A percentile compares a stretch with the other conserved stretches of the same genome.
Evolutionary conservation across 1,284 basidiomycete genomes (phyloP).

Genomic region (Lentinula novae-zelandiae): DNA sequence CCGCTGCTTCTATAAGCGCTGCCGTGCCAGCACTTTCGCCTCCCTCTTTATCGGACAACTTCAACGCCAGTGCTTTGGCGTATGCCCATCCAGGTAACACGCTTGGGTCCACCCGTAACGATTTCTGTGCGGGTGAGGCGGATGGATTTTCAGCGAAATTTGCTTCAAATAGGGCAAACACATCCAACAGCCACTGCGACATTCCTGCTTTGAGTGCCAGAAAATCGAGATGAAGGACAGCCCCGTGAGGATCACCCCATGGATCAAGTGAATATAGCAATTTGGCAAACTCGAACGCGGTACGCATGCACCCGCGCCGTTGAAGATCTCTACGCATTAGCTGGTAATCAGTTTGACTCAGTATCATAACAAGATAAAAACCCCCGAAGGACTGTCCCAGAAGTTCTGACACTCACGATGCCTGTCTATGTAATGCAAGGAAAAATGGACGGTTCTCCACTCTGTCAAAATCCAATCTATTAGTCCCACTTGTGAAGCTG

Average conservation of each 20-base stretch:
- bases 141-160: slow-evolving; percentile 20
- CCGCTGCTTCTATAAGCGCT: slow-evolving; percentile 70
- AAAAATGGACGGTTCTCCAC: slow-evolving; percentile 87
- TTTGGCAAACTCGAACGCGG: slow-evolving; percentile 85
- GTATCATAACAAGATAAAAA: not conserved
- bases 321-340: slow-evolving; percentile 62
- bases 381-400: not conserved
- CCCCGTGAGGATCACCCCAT: slow-evolving; percentile 81
- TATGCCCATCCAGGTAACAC: slow-evolving; percentile 80
- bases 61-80: slow-evolving; percentile 70
- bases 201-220: slow-evolving; percentile 80
- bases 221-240: slow-evolving; percentile 80
- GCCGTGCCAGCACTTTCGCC: slow-evolving; percentile 55
- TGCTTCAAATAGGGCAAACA: slow-evolving; percentile 58
- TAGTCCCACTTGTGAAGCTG: slow-evolving; percentile 74
- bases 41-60: slow-evolving; percentile 54
- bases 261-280: slow-evolving; percentile 82
- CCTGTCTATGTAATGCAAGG: slow-evolving; percentile 75
- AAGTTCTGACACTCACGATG: slow-evolving; percentile 47
- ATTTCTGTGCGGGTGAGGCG: slow-evolving; percentile 19
- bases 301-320: slow-evolving; percentile 82
- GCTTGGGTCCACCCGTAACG: slow-evolving; percentile 44
- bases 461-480: slow-evolving; percentile 81
- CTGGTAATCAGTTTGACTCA: slow-evolving; percentile 13
- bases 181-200: slow-evolving; percentile 62